Base-by-base conservation (phyloP, 164 flowering plant genomes). In the Macadamia tetraphylla region DNA sequence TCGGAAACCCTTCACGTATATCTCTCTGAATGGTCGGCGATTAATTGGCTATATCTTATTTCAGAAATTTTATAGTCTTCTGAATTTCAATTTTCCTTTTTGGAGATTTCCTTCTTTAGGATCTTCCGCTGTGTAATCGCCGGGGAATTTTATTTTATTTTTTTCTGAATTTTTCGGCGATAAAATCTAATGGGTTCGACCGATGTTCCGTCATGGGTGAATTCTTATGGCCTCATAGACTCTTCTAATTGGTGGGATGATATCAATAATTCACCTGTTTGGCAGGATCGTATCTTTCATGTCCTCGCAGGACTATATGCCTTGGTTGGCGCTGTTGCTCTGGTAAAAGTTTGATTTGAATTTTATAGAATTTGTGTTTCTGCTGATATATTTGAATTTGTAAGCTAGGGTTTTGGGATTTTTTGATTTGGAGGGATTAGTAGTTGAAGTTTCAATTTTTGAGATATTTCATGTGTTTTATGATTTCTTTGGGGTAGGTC, bases 271-370 rank as follows among this genome's bases (percentile, higher is more conserved):
- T 91, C 98, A 1, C 62, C 72, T 11, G 10, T 79, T 4, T 93
- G 97, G 97, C 98, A 93, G 77, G 84, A 85, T 75, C 87, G 91
- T 23, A 84, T 88, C 61, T 93, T 88, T 69, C 86, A 86, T 71
- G 62, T 81, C 49, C 92, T 93, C 64, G 82, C 92, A 30, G 89
- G 73, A 3, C 87, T 91, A 44, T 93, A 85, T 60, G 98, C 85
- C 11, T 29, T 86, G 68, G 97, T 93, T 60, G 85, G 92, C 51
- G 81, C 62, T 56, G 77, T 91, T 6, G 97, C 97, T 57, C 77
- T 90, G 70, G 96, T 88, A 74, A 23, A 29, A n/a, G 43, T 35
- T 46, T 7, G 29, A 17, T 29, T 35, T 35, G 5, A 10, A 18
- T 66, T 60, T 3, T 7, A n/a, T 46, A 40, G 5, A 43, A 14